A percentile compares a stretch with the other conserved stretches of the same genome.
These are phyloP conservation scores for Akanthomyces dipterigenus DNA, from an alignment of 2,329 filamentous ascomycete species.

Conservation along the genomic window DNA sequence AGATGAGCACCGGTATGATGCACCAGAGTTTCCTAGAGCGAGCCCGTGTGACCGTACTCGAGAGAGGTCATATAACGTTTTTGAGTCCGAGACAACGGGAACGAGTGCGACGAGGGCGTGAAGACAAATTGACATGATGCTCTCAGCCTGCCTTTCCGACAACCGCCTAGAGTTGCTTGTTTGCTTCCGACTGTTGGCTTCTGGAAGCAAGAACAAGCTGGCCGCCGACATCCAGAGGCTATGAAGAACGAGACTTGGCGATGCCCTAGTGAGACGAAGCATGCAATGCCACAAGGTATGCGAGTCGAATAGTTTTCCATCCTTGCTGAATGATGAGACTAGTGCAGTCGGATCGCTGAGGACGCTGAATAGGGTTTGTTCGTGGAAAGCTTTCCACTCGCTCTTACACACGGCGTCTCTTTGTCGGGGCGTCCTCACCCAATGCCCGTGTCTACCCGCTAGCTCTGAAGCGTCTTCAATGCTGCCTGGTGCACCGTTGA, in stretches of 20 bases:
- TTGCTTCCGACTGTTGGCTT: slow-evolving; percentile 16
- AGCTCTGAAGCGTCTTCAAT: slow-evolving; percentile 13
- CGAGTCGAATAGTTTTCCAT: slow-evolving; percentile 50
- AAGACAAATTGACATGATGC: slow-evolving; percentile 52
- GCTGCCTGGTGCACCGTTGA: slow-evolving; percentile 31
- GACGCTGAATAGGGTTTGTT: slow-evolving; percentile 59
- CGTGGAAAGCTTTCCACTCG: slow-evolving; percentile 54
- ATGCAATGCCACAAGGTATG: slow-evolving; percentile 58
- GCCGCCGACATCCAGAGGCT: slow-evolving; percentile 58
- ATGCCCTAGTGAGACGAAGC: slow-evolving; percentile 50
- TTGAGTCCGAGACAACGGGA: slow-evolving; percentile 42
- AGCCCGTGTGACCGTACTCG: slow-evolving; percentile 50
- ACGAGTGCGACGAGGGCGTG: slow-evolving; percentile 55
- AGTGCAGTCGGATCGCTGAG: slow-evolving; percentile 51
- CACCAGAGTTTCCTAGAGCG: slow-evolving; percentile 39
- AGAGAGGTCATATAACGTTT: slow-evolving; percentile 52
- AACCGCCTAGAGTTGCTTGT: neutral
- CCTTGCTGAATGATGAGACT: slow-evolving; percentile 49
- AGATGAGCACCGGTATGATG: slow-evolving; percentile 39
- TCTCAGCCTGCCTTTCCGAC: slow-evolving; percentile 41
- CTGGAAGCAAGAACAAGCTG: slow-evolving; percentile 50
- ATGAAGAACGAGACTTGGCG: slow-evolving; percentile 53
- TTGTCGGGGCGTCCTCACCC: neutral
- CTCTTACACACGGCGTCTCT: slow-evolving; percentile 17
- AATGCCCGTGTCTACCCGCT: slow-evolving; percentile 9